Percentiles rank a stretch among this genome's conserved stretches.
Conservation (phyloP, 805 yeast genomes). For the Cyberlindnera veronae region DNA sequence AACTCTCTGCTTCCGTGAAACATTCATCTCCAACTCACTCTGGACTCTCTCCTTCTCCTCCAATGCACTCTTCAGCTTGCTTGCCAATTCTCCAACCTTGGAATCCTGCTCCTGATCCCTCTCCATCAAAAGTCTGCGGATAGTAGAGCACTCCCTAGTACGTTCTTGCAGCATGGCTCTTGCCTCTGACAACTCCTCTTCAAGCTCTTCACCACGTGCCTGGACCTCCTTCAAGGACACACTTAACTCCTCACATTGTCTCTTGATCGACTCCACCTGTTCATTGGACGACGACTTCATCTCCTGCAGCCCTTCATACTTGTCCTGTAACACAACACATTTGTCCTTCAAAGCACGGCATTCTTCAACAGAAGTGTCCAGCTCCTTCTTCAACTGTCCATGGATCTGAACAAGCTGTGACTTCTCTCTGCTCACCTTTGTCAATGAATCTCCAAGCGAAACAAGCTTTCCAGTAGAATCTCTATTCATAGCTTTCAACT, state of each 20-base stretch:
- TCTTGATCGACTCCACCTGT: slow-evolving; percentile 48
- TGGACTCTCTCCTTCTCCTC: slow-evolving; percentile 67
- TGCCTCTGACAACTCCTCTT: slow-evolving; percentile 79
- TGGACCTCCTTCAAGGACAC: slow-evolving; percentile 66
- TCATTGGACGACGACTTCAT: slow-evolving; percentile 35
- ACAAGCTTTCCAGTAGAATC: slow-evolving; percentile 28
- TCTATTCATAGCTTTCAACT: slow-evolving; percentile 24
- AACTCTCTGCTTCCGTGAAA: slow-evolving; percentile 61
- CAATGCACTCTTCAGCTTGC: slow-evolving; percentile 43
- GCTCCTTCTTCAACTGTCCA: slow-evolving; percentile 34
- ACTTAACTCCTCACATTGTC: slow-evolving; percentile 68
- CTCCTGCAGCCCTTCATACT: slow-evolving; percentile 35
- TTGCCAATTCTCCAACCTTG: slow-evolving; percentile 52
- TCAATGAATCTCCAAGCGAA: slow-evolving; percentile 32
- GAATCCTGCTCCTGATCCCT: slow-evolving; percentile 55
- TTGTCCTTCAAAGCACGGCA: slow-evolving; percentile 43
- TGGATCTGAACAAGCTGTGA: slow-evolving; percentile 34
- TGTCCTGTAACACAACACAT: slow-evolving; percentile 34
- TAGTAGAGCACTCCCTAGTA: slow-evolving; percentile 69
- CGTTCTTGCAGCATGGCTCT: slow-evolving; percentile 74
- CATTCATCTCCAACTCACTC: slow-evolving; percentile 42
- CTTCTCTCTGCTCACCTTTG: slow-evolving; percentile 35
- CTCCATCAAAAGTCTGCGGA: slow-evolving; percentile 66
- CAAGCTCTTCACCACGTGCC: slow-evolving; percentile 58
- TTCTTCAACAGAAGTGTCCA: slow-evolving; percentile 37